Conservation (phyloP, 495 filamentous ascomycete genomes). For the Podospora tetraspora region DNA sequence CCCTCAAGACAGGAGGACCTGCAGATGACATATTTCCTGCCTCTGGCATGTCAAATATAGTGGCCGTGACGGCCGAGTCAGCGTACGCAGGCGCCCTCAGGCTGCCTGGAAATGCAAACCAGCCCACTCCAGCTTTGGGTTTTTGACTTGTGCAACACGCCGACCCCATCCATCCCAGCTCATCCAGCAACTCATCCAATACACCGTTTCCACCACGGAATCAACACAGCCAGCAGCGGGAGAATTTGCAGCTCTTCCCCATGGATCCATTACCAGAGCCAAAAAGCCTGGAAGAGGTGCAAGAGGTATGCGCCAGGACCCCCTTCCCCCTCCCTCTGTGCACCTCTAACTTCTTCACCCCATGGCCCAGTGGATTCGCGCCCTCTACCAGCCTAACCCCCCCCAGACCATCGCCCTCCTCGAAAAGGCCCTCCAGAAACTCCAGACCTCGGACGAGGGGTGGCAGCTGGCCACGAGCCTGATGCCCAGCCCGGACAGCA, state of each 20-base stretch:
- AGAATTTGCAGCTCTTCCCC: neutral
- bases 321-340: neutral
- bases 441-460: conserved; percentile 73
- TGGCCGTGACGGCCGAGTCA: neutral
- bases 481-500: conserved; percentile 55
- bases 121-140: neutral
- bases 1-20: too few species aligned
- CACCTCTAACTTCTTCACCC: neutral
- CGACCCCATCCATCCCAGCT: neutral
- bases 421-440: conserved; percentile 66
- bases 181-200: neutral
- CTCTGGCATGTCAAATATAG: neutral
- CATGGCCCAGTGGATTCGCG: conserved; percentile 45
- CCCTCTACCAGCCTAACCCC: conserved; percentile 66
- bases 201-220: neutral
- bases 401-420: conserved; percentile 58
- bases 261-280: conserved; percentile 33
- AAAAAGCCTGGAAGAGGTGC: conserved; percentile 38
- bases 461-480: conserved; percentile 81
- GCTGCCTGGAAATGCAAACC: neutral
- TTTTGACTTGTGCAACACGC: neutral
- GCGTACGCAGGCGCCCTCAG: neutral
- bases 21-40: neutral
- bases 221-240: neutral
- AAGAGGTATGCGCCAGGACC: conserved; percentile 29